Evolutionary conservation across 805 yeast species (phyloP), one percentile per base, ranked within the genome.

Genomic region (Yamadazyma kitorensis): DNA sequence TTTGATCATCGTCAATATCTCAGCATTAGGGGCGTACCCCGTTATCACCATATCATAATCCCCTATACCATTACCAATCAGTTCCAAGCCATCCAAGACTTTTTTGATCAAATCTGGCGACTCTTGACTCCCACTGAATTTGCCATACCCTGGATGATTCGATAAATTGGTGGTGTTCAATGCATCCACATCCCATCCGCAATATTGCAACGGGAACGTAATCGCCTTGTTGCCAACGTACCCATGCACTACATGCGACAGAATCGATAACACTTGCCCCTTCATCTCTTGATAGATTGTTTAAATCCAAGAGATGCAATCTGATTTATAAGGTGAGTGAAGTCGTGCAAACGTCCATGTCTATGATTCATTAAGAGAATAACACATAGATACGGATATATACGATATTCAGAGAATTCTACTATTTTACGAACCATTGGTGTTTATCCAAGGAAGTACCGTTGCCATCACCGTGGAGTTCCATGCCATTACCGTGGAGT

Each of bases 11-110:
- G 18, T 23, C 0, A 86, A 70, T 4, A 76, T 76, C 21, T 69
- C 78, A 3, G 70, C 74, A 32, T 72, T 70, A 4, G 95, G 89
- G 5, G 80, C 65, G 51, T 91, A 91, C 0, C 98, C 98, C 0
- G 93, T 77, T 19, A 91, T 54, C 1, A 88, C 60, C 15, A 82
- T 81, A 41, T 78, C 78, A 49, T 86, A 88, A 1, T 31, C 34
- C 8, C 22, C 31, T 17, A 43, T 32, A 12, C 59, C 41, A 31
- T 54, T 51, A 7, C 49, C 30, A 3, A 82, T 50, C 19, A 68
- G 67, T 1, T 55, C 41, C 14, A 67, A 39, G 1, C 73, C 72
- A 5, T 48, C 34, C 13, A 67, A 44, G 8, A 67, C 43, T 19
- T 47, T 52, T 7, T 25, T 30, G 5, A 66, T 37, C 31, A 46